Percentiles rank a stretch among this genome's conserved stretches.
Conservation (phyloP, 2,329 filamentous ascomycete genomes). For the Colletotrichum sp. region DNA sequence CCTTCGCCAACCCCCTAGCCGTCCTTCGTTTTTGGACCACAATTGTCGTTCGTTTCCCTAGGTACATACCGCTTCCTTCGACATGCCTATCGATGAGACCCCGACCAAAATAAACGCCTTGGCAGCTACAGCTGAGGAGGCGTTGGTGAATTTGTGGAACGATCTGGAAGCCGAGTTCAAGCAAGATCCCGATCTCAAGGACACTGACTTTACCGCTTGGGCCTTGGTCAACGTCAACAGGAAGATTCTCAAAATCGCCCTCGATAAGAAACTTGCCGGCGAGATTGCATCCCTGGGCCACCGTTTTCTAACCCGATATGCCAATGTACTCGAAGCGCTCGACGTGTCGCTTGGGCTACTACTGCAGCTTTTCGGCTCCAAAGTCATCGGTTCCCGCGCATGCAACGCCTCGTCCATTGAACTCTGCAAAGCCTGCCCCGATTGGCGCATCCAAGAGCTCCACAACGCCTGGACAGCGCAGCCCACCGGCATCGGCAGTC, state of each 20-base stretch:
- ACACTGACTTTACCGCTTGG: not conserved
- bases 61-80: not conserved
- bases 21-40: not conserved
- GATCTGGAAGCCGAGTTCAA: not conserved
- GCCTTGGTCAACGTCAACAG: not conserved
- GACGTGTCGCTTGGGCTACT: not conserved
- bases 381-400: not conserved
- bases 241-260: not conserved
- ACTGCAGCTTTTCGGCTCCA: not conserved
- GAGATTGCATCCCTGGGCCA: not conserved
- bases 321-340: not conserved
- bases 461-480: not conserved
- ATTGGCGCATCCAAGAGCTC: not conserved
- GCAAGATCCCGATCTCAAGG: not conserved
- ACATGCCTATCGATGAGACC: not conserved
- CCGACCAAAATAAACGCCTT: not conserved
- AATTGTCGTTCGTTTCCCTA: not conserved
- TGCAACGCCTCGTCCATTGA: not conserved
- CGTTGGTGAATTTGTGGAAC: not conserved
- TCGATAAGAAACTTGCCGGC: not conserved
- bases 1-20: not conserved
- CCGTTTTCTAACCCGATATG: not conserved
- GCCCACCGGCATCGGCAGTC: not conserved
- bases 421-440: not conserved
- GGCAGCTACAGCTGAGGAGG: not conserved